Percentiles rank a stretch among this genome's conserved stretches.
These are phyloP conservation scores for Aspergillus cavernicola DNA, from an alignment of 495 filamentous ascomycete species.

Conservation along the genomic window DNA sequence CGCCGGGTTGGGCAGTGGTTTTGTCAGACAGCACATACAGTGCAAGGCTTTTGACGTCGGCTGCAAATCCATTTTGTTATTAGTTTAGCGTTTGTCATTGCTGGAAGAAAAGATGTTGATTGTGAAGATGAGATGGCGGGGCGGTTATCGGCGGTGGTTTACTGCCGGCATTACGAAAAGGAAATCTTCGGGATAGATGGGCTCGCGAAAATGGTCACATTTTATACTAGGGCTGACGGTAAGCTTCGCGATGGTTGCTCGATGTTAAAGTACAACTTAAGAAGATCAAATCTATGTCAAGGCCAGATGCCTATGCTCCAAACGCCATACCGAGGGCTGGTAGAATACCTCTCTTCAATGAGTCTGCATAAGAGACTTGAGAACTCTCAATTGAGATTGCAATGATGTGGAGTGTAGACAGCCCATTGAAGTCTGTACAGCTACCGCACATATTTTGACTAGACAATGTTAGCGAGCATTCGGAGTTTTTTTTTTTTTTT, in stretches of 20 bases:
- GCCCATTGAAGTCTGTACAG: not conserved
- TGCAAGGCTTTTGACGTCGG: conserved; percentile 37
- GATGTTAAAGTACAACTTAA: too few relatives aligned
- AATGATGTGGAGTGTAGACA: not conserved
- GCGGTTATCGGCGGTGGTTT: conserved; percentile 10
- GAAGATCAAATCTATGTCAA: not conserved
- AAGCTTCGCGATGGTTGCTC: too few relatives aligned
- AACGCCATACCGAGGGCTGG: not conserved
- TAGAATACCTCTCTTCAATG: not conserved
- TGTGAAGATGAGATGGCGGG: conserved; percentile 7
- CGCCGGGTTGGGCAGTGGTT: not conserved
- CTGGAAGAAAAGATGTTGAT: not conserved
- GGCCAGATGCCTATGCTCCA: not conserved
- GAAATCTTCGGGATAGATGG: not conserved
- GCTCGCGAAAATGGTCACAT: too few relatives aligned
- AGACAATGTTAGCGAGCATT: conserved; percentile 30
- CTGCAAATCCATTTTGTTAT: conserved; percentile 34
- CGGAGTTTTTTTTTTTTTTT: too few relatives aligned
- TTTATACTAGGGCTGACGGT: not conserved
- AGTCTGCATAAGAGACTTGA: not conserved
- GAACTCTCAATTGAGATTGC: not conserved
- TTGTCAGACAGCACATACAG: conserved; percentile 19
- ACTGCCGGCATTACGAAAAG: conserved; percentile 15
- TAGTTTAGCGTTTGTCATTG: not conserved
- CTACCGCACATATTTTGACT: conserved; percentile 69